Conservation (phyloP, 768 basidiomycete species). For the Ephemerocybe angulata region DNA sequence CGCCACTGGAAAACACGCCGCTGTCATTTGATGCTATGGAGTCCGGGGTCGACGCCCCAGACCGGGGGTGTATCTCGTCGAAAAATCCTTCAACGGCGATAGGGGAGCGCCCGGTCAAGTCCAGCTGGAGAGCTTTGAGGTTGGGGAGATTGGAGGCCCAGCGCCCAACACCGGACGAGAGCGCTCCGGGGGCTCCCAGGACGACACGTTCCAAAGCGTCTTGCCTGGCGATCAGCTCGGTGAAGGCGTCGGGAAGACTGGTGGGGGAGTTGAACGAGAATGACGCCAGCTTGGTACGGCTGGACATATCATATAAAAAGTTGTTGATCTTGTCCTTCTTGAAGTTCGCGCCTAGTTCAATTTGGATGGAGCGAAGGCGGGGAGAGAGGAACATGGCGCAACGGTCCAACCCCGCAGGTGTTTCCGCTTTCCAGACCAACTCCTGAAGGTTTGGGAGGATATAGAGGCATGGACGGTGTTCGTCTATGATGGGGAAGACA, state of each 20-base stretch:
- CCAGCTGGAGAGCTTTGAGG: constrained; percentile 63
- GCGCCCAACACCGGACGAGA: constrained; percentile 65
- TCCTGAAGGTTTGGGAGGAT: constrained; percentile 68
- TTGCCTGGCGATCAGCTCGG: constrained; percentile 60
- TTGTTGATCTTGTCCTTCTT: constrained; percentile 53
- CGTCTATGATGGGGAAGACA: constrained; percentile 65
- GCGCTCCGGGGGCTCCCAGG: constrained; percentile 71
- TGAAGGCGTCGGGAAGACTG: constrained; percentile 67
- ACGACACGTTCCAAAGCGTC: constrained; percentile 55
- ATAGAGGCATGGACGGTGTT: constrained; percentile 56
- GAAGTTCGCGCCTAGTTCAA: constrained; percentile 56
- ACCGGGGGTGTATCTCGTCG: constrained; percentile 58
- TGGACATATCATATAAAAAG: constrained; percentile 63
- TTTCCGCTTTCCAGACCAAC: constrained; percentile 71
- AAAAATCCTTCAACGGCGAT: constrained; percentile 81
- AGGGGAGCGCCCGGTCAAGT: constrained; percentile 63
- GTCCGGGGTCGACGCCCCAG: constrained; percentile 68
- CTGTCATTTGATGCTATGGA: constrained; percentile 69
- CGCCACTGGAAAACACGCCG: constrained; percentile 74
- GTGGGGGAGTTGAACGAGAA: constrained; percentile 71
- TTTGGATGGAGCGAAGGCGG: constrained; percentile 52
- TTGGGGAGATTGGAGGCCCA: constrained; percentile 66
- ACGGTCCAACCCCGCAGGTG: constrained; percentile 60
- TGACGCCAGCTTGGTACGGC: constrained; percentile 57
- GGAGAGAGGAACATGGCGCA: constrained; percentile 63